Percentiles rank a stretch among this genome's conserved stretches.
These are phyloP conservation scores for Pezicula radicicola DNA, from an alignment of 2,329 filamentous ascomycete species.

Conservation along the genomic window DNA sequence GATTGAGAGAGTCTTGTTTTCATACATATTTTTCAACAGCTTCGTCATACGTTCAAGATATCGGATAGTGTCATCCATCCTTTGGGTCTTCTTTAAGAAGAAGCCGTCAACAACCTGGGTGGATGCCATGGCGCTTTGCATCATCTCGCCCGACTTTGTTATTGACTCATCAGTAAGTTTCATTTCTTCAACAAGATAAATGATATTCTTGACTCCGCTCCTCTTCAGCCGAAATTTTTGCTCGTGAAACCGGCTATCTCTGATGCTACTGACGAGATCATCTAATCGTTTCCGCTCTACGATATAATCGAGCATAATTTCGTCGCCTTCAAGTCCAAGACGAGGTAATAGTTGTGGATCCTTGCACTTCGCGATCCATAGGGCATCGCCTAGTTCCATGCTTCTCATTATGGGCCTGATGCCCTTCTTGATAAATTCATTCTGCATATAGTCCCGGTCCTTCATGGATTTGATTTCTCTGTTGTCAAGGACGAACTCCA, in stretches of 20 bases:
- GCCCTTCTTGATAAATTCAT: conserved; percentile 65
- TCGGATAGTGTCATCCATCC: conserved; percentile 73
- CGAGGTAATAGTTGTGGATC: conserved; percentile 53
- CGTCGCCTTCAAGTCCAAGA: conserved; percentile 60
- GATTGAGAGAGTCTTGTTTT: conserved; percentile 52
- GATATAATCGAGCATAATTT: conserved; percentile 76
- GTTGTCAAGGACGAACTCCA: conserved; percentile 70
- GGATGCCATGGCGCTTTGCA: conserved; percentile 71
- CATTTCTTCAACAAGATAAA: conserved; percentile 77
- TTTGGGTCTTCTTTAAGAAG: conserved; percentile 73
- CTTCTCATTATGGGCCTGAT: conserved; percentile 64
- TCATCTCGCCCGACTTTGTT: conserved; percentile 58
- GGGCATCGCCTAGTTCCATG: conserved; percentile 70
- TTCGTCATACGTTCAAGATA: conserved; percentile 73
- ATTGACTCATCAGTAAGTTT: conserved; percentile 51
- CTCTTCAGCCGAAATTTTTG: conserved; percentile 77
- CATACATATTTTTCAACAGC: conserved; percentile 64
- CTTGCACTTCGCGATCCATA: conserved; percentile 75
- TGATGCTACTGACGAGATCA: conserved; percentile 76
- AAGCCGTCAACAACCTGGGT: conserved; percentile 78
- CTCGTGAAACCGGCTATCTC: conserved; percentile 78
- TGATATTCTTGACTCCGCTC: conserved; percentile 71
- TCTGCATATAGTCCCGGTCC: conserved; percentile 74
- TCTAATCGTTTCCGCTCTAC: conserved; percentile 79
- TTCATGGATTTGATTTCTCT: conserved; percentile 71